Conservation (phyloP, 805 yeast species). For the Maudiozyma bulderi region DNA sequence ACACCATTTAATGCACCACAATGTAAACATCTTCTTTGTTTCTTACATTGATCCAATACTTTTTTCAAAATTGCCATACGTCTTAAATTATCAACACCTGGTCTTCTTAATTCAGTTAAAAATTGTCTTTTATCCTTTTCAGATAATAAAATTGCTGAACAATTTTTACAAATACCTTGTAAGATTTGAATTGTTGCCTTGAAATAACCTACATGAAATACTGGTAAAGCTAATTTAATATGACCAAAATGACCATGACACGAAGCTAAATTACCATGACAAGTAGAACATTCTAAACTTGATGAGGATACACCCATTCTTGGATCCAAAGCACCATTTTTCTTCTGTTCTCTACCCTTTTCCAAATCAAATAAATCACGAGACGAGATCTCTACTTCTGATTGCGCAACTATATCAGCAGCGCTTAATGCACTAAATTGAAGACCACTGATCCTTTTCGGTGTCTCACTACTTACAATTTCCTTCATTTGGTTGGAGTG, state of each 20-base stretch:
- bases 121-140: conserved; percentile 63
- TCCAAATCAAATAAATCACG: conserved; percentile 88
- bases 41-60: conserved; percentile 85
- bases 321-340: conserved; percentile 81
- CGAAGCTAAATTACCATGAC: conserved; percentile 83
- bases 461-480: conserved; percentile 59
- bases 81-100: conserved; percentile 81
- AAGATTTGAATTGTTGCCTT: conserved; percentile 80
- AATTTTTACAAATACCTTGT: conserved; percentile 84
- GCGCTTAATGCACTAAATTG: conserved; percentile 92
- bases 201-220: conserved; percentile 95
- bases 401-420: conserved; percentile 81
- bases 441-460: conserved; percentile 81
- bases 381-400: conserved; percentile 87
- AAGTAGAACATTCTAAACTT: conserved; percentile 76
- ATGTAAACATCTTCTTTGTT: conserved; percentile 79
- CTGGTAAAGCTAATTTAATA: conserved; percentile 85
- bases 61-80: conserved; percentile 82
- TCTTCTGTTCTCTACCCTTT: conserved; percentile 74
- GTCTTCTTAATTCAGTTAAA: conserved; percentile 71
- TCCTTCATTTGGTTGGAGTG: conserved; percentile 27
- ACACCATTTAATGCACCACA: conserved; percentile 93
- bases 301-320: conserved; percentile 92
- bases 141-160: conserved; percentile 69
- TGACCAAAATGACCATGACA: conserved; percentile 99